These are phyloP conservation scores for Sclerotinia trifoliorum DNA, from an alignment of 2,329 filamentous ascomycete genomes.

Conservation along the genomic window DNA sequence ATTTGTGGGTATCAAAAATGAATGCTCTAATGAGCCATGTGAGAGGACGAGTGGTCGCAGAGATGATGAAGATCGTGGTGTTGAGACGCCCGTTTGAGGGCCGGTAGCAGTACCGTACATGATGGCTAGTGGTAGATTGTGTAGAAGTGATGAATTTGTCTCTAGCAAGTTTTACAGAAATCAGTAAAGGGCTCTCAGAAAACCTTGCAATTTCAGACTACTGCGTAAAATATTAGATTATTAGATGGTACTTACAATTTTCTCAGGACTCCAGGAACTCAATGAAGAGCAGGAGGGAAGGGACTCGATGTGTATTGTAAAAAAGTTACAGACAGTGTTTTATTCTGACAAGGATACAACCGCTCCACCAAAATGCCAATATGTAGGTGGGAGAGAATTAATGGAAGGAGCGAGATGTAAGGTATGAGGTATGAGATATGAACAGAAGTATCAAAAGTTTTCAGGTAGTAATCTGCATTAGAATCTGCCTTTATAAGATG, in stretches of 20 bases:
- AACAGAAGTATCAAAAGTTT: not conserved
- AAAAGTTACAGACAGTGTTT: constrained; percentile 22
- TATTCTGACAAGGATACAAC: constrained; percentile 18
- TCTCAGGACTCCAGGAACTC: constrained; percentile 38
- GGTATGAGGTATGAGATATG: not conserved
- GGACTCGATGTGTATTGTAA: constrained; percentile 16
- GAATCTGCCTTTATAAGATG: not conserved
- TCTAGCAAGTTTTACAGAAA: constrained; percentile 19
- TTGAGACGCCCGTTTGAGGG: constrained; percentile 94
- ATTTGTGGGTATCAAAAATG: constrained; percentile 90
- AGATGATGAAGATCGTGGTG: constrained; percentile 88
- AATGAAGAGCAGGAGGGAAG: constrained; percentile 41
- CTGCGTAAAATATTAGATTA: not conserved
- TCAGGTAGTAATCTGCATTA: not conserved
- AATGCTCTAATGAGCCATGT: constrained; percentile 94
- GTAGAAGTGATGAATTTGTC: constrained; percentile 20
- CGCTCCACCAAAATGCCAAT: constrained; percentile 23
- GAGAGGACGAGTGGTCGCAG: constrained; percentile 86
- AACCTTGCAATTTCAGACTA: not conserved
- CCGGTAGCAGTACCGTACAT: constrained; percentile 87
- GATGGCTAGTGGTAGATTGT: constrained; percentile 40
- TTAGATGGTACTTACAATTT: constrained; percentile 28
- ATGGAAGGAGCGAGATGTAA: not conserved
- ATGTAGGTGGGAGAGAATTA: constrained; percentile 20
- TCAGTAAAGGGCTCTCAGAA: not conserved